Percentiles rank a stretch among this genome's conserved stretches.
Evolutionary conservation across 2,329 filamentous ascomycete genomes (phyloP).

Genomic region (Scorias spongiosa): DNA sequence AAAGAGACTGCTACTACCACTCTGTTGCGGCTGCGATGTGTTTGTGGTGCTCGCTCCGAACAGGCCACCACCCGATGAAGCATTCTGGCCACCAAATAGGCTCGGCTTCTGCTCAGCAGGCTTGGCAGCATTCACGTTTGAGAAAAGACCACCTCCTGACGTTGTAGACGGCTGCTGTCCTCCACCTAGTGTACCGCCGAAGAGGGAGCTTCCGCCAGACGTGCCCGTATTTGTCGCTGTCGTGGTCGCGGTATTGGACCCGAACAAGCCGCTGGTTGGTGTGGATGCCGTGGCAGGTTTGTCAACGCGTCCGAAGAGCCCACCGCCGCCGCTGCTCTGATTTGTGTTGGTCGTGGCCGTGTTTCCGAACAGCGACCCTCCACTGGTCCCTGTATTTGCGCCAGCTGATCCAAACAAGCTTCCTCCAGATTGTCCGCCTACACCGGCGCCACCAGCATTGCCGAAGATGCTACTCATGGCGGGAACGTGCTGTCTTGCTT

Average conservation of each 20-base stretch:
- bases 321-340: not conserved
- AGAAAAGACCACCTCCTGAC: not conserved
- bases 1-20: constrained; percentile 1
- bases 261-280: not conserved
- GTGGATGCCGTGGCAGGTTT: not conserved
- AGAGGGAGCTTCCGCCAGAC: not conserved
- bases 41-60: constrained; percentile 3
- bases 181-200: not conserved
- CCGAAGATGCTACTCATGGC: not conserved
- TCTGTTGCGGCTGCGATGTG: constrained; percentile 2
- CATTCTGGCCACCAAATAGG: constrained; percentile 2
- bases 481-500: not conserved
- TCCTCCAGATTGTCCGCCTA: not conserved
- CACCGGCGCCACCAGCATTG: not conserved
- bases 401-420: constrained; percentile 1
- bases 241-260: not conserved
- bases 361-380: not conserved
- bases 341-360: constrained; percentile 3
- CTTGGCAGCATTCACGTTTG: not conserved
- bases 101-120: not conserved
- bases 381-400: not conserved
- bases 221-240: not conserved
- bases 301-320: constrained; percentile 2
- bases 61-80: constrained; percentile 2
- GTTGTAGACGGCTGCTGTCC: not conserved